Evolutionary conservation across 2,329 filamentous ascomycete species (phyloP).

Genomic region (Aspergillus eucalypticola): DNA sequence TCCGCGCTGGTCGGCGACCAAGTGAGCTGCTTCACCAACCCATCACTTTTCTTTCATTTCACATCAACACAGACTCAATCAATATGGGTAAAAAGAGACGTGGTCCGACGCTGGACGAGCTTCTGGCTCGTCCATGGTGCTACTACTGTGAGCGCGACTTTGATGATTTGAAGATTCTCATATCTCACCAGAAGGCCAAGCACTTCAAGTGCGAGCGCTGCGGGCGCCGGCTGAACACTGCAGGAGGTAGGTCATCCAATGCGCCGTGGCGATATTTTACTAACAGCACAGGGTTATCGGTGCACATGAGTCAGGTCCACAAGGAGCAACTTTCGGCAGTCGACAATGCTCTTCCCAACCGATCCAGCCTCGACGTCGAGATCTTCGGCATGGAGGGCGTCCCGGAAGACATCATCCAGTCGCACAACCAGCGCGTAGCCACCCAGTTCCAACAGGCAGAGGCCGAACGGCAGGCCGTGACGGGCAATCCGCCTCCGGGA

Average conservation of each 20-base stretch:
- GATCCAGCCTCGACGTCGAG: slow-evolving; percentile 83
- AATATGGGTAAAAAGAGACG: slow-evolving; percentile 89
- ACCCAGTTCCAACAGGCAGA: slow-evolving; percentile 83
- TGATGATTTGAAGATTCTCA: slow-evolving; percentile 93
- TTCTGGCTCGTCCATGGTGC: slow-evolving; percentile 88
- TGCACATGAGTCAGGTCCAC: slow-evolving; percentile 98
- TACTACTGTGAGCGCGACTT: slow-evolving; percentile 99
- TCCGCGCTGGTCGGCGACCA: not conserved
- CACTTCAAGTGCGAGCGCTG: slow-evolving; percentile 98
- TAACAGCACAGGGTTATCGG: slow-evolving; percentile 69
- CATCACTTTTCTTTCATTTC: not conserved
- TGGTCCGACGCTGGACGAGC: slow-evolving; percentile 81
- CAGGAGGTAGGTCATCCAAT: slow-evolving; percentile 68
- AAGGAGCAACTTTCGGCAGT: slow-evolving; percentile 86
- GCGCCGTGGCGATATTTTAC: not conserved
- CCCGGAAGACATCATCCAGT: slow-evolving; percentile 77
- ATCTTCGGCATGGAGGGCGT: slow-evolving; percentile 99
- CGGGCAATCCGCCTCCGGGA: slow-evolving; percentile 78
- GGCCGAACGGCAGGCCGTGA: slow-evolving; percentile 75
- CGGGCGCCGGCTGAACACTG: slow-evolving; percentile 83
- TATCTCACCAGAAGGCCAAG: slow-evolving; percentile 98
- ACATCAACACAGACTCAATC: slow-evolving; percentile 10
- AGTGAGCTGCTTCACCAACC: not conserved
- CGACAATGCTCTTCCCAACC: slow-evolving; percentile 87
- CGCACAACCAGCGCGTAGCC: slow-evolving; percentile 83